Conservation (phyloP, 73 alveolate genomes). For the Uronychia binucleata region DNA sequence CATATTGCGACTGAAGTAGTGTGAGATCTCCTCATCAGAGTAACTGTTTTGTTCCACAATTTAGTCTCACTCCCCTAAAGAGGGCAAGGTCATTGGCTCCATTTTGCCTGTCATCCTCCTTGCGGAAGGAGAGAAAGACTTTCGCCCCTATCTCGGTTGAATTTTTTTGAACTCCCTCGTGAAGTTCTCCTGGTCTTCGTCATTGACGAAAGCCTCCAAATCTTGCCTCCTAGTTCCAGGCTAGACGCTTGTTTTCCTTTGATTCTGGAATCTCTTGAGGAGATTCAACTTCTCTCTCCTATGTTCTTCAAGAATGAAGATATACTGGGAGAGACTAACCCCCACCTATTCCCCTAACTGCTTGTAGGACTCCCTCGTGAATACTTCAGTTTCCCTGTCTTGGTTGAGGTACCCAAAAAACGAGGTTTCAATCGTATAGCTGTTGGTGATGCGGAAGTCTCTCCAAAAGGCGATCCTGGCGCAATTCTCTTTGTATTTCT, state of each 20-base stretch:
- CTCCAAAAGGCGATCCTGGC: conserved; percentile 47
- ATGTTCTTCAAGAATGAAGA: background rate
- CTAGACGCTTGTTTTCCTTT: background rate
- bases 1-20: background rate
- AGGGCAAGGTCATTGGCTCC: background rate
- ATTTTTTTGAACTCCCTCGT: background rate
- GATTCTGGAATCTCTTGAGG: background rate
- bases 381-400: conserved; percentile 35
- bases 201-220: background rate
- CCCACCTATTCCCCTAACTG: background rate
- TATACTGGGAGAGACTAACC: background rate
- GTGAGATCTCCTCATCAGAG: background rate
- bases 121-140: too few species aligned
- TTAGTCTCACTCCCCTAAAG: background rate
- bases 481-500: conserved; percentile 41
- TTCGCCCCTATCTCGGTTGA: too few species aligned
- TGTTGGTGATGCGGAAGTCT: conserved; percentile 31
- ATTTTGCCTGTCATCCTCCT: background rate
- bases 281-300: background rate
- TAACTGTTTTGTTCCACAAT: background rate
- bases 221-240: too few species aligned
- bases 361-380: conserved; percentile 3
- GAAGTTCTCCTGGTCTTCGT: background rate
- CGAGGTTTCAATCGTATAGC: conserved; percentile 55
- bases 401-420: conserved; percentile 48